Evolutionary conservation across 148 eudicot genomes (phyloP).

Genomic region (Cornus suecica): DNA sequence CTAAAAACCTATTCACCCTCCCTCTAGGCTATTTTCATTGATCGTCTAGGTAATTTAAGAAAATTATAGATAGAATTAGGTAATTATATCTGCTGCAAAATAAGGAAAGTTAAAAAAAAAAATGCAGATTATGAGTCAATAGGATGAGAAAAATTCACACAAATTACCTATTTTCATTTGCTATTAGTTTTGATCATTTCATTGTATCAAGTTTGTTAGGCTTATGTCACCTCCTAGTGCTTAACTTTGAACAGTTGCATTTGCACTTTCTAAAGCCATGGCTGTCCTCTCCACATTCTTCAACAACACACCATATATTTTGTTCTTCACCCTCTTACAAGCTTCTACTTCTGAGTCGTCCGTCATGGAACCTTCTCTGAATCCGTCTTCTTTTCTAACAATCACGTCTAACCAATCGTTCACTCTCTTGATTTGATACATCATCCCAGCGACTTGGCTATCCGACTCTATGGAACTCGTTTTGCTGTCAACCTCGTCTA

Average conservation of each 20-base stretch:
- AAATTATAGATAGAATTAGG: too few species aligned
- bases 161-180: neutral
- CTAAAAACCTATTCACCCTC: too few species aligned
- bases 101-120: too few species aligned
- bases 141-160: neutral
- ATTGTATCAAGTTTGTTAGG: neutral
- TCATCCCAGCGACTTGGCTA: conserved; percentile 28
- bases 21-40: too few species aligned
- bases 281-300: conserved; percentile 55
- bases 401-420: conserved; percentile 40
- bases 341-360: conserved; percentile 25
- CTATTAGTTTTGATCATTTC: neutral
- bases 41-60: too few species aligned
- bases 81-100: too few species aligned
- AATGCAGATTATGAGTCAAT: too few species aligned
- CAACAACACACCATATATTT: conserved; percentile 41
- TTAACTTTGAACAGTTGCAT: neutral
- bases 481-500: conserved; percentile 40
- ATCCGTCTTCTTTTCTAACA: conserved; percentile 15
- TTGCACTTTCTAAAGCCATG: conserved; percentile 30
- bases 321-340: conserved; percentile 35
- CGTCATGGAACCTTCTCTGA: neutral
- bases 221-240: neutral
- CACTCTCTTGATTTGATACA: conserved; percentile 47
- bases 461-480: conserved; percentile 12